Evolutionary conservation across 768 basidiomycete species (phyloP).

Genomic region (Sutorius australiensis): DNA sequence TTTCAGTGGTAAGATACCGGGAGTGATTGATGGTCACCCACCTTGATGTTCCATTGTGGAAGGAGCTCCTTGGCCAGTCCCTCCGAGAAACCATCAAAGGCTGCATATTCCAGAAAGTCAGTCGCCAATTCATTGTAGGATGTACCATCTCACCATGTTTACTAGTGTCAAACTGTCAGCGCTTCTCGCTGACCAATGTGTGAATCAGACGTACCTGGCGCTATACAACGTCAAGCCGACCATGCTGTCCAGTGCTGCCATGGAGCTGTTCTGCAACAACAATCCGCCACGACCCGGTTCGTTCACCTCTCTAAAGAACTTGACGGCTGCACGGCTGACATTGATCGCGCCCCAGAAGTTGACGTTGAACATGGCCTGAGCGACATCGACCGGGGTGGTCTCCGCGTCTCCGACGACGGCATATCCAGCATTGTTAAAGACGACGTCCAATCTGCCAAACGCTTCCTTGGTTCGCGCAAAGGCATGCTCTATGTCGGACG

Average conservation of each 20-base stretch:
- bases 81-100: constrained; percentile 35
- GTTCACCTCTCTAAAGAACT: constrained; percentile 35
- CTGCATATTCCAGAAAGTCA: constrained; percentile 11
- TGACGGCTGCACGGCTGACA: constrained; percentile 25
- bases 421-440: constrained; percentile 22
- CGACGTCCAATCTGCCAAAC: constrained; percentile 16
- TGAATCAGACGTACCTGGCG: constrained; percentile 12
- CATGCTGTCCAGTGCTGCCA: constrained; percentile 21
- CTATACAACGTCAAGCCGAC: constrained; percentile 15
- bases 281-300: constrained; percentile 32
- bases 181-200: constrained; percentile 10
- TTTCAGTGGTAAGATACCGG: not conserved
- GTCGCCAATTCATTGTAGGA: not conserved
- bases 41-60: constrained; percentile 41
- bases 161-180: not conserved
- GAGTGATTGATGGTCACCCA: not conserved
- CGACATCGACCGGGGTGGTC: constrained; percentile 13
- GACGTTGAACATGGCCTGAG: constrained; percentile 22
- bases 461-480: constrained; percentile 7
- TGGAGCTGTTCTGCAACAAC: constrained; percentile 35
- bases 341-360: constrained; percentile 29
- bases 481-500: constrained; percentile 8
- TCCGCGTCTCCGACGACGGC: constrained; percentile 24
- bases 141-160: constrained; percentile 16
- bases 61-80: constrained; percentile 34